Evolutionary conservation across 2,329 filamentous ascomycete genomes (phyloP).

Genomic region (Byssothecium circinans): DNA sequence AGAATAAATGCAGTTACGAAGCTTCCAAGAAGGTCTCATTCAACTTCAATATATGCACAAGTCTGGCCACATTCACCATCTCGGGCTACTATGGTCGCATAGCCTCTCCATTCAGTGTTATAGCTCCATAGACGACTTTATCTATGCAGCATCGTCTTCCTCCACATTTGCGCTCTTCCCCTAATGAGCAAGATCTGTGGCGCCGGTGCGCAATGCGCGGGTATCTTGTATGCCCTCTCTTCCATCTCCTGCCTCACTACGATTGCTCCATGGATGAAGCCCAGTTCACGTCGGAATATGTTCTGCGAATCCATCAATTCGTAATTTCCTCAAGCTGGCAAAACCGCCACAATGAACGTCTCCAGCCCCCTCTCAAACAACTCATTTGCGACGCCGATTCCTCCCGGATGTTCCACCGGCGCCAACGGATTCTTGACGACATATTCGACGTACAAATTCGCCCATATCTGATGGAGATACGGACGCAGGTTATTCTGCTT

Average conservation of each 20-base stretch:
- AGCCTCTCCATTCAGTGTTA: too few relatives aligned
- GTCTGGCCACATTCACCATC: too few relatives aligned
- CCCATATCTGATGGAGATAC: conserved; percentile 96
- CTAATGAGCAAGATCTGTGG: too few relatives aligned
- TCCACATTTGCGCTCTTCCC: too few relatives aligned
- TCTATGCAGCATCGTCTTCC: too few relatives aligned
- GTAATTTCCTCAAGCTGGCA: conserved; percentile 31
- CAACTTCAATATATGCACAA: too few relatives aligned
- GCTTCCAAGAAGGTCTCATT: too few relatives aligned
- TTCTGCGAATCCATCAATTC: too few relatives aligned
- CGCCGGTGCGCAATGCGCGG: background rate
- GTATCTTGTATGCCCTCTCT: background rate
- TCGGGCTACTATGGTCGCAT: too few relatives aligned
- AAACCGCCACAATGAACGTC: conserved; percentile 65
- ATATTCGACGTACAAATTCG: conserved; percentile 96
- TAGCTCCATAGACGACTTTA: too few relatives aligned
- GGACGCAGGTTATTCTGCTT: conserved; percentile 87
- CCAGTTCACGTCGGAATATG: too few relatives aligned
- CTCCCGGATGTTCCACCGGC: conserved; percentile 62
- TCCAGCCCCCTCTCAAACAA: conserved; percentile 69
- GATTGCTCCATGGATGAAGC: too few relatives aligned
- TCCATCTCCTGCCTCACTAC: background rate
- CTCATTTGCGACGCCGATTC: conserved; percentile 65
- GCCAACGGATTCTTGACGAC: conserved; percentile 67
- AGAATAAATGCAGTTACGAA: background rate